These are phyloP conservation scores for Bromus sterilis DNA, from an alignment of 176 grass and related monocot genomes.

Conservation along the genomic window DNA sequence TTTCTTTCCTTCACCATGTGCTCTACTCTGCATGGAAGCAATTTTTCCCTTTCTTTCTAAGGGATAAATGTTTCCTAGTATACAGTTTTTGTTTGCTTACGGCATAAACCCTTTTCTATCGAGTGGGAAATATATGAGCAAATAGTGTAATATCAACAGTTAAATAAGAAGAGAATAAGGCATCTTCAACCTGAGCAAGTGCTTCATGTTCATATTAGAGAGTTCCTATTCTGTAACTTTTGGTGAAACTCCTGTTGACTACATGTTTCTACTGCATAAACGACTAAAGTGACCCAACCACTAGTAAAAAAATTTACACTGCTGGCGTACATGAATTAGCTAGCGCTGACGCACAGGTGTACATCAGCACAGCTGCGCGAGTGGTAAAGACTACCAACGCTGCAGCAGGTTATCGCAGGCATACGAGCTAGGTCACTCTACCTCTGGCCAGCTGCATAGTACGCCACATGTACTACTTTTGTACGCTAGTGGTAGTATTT, in stretches of 20 bases:
- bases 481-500: no score
- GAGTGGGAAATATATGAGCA: not conserved
- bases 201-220: not conserved
- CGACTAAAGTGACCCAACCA: not conserved
- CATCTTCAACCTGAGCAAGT: no score
- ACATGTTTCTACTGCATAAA: not conserved
- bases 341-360: no score
- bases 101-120: not conserved
- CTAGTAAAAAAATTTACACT: no score
- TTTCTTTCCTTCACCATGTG: constrained; percentile 25
- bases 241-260: not conserved
- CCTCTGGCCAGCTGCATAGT: no score
- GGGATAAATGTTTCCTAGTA: not conserved
- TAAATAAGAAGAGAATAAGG: no score
- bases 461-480: no score
- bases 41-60: not conserved
- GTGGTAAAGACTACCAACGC: no score
- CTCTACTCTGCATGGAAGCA: not conserved
- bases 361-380: no score
- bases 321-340: no score
- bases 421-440: no score
- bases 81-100: not conserved
- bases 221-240: not conserved
- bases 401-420: no score
- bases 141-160: not conserved